Evolutionary conservation across 345 rosid species (phyloP).

Genomic region (Hibiscus tridactylites): DNA sequence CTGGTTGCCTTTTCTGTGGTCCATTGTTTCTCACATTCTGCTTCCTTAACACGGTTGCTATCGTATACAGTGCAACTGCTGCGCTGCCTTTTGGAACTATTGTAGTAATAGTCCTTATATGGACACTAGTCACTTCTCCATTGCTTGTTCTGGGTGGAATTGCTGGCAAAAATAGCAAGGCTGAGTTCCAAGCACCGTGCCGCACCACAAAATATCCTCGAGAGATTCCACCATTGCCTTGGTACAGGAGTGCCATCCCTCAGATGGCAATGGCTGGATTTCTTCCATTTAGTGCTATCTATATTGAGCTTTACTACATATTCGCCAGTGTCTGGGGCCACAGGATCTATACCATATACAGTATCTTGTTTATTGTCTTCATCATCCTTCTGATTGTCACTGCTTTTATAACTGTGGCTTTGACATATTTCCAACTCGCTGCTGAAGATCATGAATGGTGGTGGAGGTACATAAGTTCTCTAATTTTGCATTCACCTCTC

Average conservation of each 20-base stretch:
- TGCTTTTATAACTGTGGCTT: constrained; percentile 82
- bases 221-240: constrained; percentile 71
- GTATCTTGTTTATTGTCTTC: constrained; percentile 75
- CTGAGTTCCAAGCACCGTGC: constrained; percentile 88
- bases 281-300: constrained; percentile 73
- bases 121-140: constrained; percentile 79
- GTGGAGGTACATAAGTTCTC: constrained; percentile 57
- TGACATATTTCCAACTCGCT: constrained; percentile 90
- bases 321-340: constrained; percentile 90
- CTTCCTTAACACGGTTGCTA: constrained; percentile 82
- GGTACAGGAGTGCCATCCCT: constrained; percentile 77
- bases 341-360: constrained; percentile 76
- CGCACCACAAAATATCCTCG: constrained; percentile 87
- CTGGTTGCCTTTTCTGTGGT: constrained; percentile 85
- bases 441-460: constrained; percentile 93
- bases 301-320: constrained; percentile 79
- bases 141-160: constrained; percentile 84
- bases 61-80: constrained; percentile 74
- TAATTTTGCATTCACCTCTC: background rate
- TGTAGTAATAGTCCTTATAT: constrained; percentile 72
- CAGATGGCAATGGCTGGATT: constrained; percentile 94
- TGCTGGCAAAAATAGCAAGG: constrained; percentile 86
- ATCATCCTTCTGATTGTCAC: constrained; percentile 76
- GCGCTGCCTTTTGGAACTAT: constrained; percentile 86
- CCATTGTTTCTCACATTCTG: constrained; percentile 81